Evolutionary conservation across 768 basidiomycete species (phyloP).

Genomic region (Lactarius deliciosus): DNA sequence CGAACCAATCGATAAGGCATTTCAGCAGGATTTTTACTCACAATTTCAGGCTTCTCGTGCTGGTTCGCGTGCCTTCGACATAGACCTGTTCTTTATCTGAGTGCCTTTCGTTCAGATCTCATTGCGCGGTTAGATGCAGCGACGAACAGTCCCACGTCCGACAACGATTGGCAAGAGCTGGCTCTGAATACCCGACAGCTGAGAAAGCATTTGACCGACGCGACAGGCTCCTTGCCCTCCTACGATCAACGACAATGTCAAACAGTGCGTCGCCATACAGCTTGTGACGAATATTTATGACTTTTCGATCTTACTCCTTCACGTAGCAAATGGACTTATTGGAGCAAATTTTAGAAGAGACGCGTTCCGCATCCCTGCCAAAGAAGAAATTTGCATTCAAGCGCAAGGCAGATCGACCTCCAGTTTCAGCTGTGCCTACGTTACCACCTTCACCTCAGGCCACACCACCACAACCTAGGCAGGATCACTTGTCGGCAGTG

Average conservation of each 20-base stretch:
- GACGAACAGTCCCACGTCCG: constrained; percentile 36
- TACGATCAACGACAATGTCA: constrained; percentile 78
- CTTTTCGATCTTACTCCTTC: neutral
- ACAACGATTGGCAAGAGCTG: constrained; percentile 19
- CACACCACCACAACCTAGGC: constrained; percentile 4
- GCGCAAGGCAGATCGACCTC: constrained; percentile 39
- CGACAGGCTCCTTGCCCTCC: constrained; percentile 60
- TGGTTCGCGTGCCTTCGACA: constrained; percentile 43
- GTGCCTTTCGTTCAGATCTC: constrained; percentile 43
- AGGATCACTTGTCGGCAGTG: constrained; percentile 14
- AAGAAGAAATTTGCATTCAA: constrained; percentile 74
- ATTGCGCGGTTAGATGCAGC: constrained; percentile 46
- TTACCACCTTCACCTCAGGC: constrained; percentile 3
- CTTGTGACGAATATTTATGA: neutral
- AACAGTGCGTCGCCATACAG: constrained; percentile 44
- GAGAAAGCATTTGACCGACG: constrained; percentile 62
- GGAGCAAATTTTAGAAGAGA: constrained; percentile 53
- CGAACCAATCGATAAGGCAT: constrained; percentile 38
- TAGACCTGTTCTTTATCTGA: constrained; percentile 2
- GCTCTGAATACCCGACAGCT: constrained; percentile 47
- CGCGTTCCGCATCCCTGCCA: constrained; percentile 46
- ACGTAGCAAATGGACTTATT: constrained; percentile 64
- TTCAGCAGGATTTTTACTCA: constrained; percentile 51
- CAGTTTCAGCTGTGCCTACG: neutral
- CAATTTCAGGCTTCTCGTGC: constrained; percentile 51